Evolutionary conservation across 257 asterid species (phyloP).

Genomic region (Craterostigma plantagineum): DNA sequence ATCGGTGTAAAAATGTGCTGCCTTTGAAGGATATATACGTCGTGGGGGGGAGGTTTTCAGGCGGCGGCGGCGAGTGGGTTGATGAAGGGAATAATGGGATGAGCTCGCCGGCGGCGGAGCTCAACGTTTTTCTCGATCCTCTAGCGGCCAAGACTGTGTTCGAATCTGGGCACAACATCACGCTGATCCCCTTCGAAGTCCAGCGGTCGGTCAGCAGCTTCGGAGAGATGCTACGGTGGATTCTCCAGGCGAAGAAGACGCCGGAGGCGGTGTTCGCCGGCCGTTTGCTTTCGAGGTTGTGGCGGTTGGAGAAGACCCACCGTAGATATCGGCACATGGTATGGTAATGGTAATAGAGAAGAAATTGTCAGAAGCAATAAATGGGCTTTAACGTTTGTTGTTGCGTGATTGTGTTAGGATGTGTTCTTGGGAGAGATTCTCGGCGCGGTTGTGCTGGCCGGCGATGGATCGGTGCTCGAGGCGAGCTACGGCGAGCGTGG

Average conservation of each 20-base stretch:
- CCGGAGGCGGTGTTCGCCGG: constrained; percentile 38
- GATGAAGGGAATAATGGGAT: constrained; percentile 30
- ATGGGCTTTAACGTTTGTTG: neutral
- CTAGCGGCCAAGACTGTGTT: constrained; percentile 53
- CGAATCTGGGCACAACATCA: constrained; percentile 29
- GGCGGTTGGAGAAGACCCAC: constrained; percentile 21
- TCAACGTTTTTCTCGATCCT: constrained; percentile 78
- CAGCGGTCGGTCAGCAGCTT: constrained; percentile 37
- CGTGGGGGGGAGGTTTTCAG: constrained; percentile 56
- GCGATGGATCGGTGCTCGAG: constrained; percentile 22
- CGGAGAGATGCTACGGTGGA: constrained; percentile 10
- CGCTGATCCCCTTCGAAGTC: constrained; percentile 47
- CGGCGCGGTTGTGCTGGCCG: constrained; percentile 56
- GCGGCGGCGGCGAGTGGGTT: constrained; percentile 5
- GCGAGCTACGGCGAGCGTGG: constrained; percentile 17
- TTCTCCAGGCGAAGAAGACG: constrained; percentile 27
- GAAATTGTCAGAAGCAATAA: neutral
- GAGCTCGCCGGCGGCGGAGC: constrained; percentile 34
- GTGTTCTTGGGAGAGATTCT: constrained; percentile 59
- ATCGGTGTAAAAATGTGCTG: no score
- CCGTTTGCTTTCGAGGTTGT: constrained; percentile 38
- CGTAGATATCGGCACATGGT: constrained; percentile 46
- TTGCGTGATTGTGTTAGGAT: constrained; percentile 17
- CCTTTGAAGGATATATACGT: constrained; percentile 39
- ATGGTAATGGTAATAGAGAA: constrained; percentile 30